Percentiles rank a stretch among this genome's conserved stretches.
phyloP scores from a whole-genome alignment of 1,139 yeast genomes.

The Wickerhamiella infanticola region DNA sequence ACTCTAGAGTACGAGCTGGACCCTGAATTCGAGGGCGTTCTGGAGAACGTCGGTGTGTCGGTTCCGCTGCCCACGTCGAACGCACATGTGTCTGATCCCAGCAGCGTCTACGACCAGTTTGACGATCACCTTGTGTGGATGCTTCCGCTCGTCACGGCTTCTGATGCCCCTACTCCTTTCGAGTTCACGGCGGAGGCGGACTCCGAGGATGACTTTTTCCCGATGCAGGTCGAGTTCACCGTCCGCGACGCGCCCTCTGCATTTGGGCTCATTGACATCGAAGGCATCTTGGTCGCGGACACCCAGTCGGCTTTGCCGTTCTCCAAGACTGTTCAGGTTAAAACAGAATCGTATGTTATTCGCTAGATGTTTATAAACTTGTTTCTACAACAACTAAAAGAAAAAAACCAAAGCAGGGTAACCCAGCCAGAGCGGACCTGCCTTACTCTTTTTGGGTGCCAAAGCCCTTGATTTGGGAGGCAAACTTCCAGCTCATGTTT shows the following conservation, averaged over 20 bases:
- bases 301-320: conserved; percentile 45
- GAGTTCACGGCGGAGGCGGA: conserved; percentile 63
- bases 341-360: conserved; percentile 51
- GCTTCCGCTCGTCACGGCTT: conserved; percentile 26
- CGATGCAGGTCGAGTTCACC: conserved; percentile 50
- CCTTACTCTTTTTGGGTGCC: conserved; percentile 38
- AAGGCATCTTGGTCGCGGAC: conserved; percentile 27
- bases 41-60: conserved; percentile 44
- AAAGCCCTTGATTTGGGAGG: conserved; percentile 75
- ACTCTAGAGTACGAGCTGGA: conserved; percentile 77
- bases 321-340: conserved; percentile 46
- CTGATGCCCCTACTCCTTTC: conserved; percentile 52
- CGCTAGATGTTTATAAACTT: conserved; percentile 16
- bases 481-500: conserved; percentile 82
- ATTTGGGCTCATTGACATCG: conserved; percentile 33
- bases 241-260: conserved; percentile 24
- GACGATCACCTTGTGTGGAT: conserved; percentile 29
- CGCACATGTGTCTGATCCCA: conserved; percentile 34
- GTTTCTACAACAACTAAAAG: not conserved
- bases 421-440: not conserved
- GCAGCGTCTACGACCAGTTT: conserved; percentile 23
- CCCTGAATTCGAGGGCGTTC: conserved; percentile 31
- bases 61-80: conserved; percentile 50
- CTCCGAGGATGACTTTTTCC: conserved; percentile 79
- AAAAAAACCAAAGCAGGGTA: not conserved